phyloP scores from a whole-genome alignment of 2,329 filamentous ascomycete species.

The Cytospora piceicola region DNA sequence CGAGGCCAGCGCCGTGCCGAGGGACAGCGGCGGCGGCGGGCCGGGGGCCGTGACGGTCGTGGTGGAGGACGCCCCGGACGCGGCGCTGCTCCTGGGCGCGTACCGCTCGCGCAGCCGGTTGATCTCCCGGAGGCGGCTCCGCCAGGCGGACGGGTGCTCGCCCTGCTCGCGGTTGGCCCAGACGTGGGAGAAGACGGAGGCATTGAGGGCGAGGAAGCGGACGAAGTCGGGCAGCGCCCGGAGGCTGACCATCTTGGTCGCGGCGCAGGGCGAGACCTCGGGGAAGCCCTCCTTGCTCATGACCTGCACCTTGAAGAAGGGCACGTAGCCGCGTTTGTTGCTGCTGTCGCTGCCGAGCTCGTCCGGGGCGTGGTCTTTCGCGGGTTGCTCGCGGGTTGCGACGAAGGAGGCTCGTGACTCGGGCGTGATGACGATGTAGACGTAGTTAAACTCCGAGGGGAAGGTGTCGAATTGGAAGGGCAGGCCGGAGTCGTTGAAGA shows the following conservation, averaged over 20 bases:
- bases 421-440: slow-evolving; percentile 94
- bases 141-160: slow-evolving; percentile 88
- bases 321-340: slow-evolving; percentile 37
- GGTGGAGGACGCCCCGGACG: slow-evolving; percentile 39
- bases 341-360: slow-evolving; percentile 1
- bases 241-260: slow-evolving; percentile 86
- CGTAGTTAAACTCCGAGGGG: slow-evolving; percentile 92
- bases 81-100: slow-evolving; percentile 47
- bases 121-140: slow-evolving; percentile 83
- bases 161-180: slow-evolving; percentile 78
- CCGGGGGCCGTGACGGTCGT: slow-evolving; percentile 34
- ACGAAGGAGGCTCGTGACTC: slow-evolving; percentile 79
- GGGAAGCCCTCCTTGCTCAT: slow-evolving; percentile 89
- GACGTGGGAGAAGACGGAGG: slow-evolving; percentile 90
- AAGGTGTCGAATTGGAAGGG: slow-evolving; percentile 91
- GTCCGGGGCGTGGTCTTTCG: slow-evolving; percentile 36
- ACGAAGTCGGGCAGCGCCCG: slow-evolving; percentile 84
- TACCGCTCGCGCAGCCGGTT: slow-evolving; percentile 76
- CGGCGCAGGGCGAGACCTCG: slow-evolving; percentile 85
- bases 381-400: slow-evolving; percentile 57
- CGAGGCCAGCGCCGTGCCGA: slow-evolving; percentile 27
- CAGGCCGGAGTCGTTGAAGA: slow-evolving; percentile 95
- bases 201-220: slow-evolving; percentile 86
- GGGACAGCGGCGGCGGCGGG: slow-evolving; percentile 23
- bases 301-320: slow-evolving; percentile 87